Base-by-base conservation (phyloP, 495 filamentous ascomycete genomes). In the Entonaema liquescens region DNA sequence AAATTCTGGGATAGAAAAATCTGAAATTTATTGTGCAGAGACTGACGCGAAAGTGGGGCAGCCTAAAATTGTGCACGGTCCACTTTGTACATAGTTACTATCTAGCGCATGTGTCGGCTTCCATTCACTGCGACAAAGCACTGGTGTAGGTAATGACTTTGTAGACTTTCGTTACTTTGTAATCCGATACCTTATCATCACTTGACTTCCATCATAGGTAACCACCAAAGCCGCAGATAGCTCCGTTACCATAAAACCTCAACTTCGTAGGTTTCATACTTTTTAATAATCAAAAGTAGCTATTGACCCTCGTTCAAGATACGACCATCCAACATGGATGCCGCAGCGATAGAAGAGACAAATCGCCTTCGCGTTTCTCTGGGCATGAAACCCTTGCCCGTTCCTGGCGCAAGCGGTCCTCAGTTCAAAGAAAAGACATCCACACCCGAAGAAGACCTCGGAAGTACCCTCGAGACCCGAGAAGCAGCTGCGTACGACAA, bases 291-390 rank as follows among this genome's bases (percentile, higher is more conserved):
- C n/a, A 28, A 21, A 33, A 59, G 36, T 13, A 59, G 21, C 9
- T 7, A 40, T 33, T 35, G 0, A 26, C n/a, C n/a, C 25, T 9
- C n/a, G 21, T 19, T 26, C 15, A 12, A 29, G 13, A 8, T 19
- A 47, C 25, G 2, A 65, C 35, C 19, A 36, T 11, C 40, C 59
- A 88, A 63, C 36, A 96, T 95, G 92, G 92, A 95, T 84, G 85
- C 89, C 72, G 87, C 94, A 29, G 90, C 92, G 59, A 94, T 99
- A 77, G 93, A 97, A 77, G 93, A 97, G 84, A 92, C 93, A 52
- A 99, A 99, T 85, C 92, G 94, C 76, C 89, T 97, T 71, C 94
- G 95, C 47, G 86, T 89, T 67, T 92, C 93, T 38, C 86, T 98
- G 71, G 95, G 95, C 65, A 89, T 97, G 82, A 93, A 94, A 74